phyloP scores from a whole-genome alignment of 257 asterid species.

The Eustoma russellianum region DNA sequence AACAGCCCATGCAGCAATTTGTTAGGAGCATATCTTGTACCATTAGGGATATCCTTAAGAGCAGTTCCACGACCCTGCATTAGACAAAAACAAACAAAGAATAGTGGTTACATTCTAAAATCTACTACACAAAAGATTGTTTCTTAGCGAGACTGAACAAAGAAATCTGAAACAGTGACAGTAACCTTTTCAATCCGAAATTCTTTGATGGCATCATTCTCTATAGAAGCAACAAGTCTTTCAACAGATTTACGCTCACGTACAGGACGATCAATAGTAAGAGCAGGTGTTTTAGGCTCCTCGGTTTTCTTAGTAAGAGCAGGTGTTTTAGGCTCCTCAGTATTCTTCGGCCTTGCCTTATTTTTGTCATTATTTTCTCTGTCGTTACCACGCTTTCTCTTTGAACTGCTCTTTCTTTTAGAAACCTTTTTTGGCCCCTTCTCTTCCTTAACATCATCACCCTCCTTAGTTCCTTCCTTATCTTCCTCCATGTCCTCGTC shows the following conservation, averaged over 20 bases:
- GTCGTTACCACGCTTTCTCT: slow-evolving; percentile 21
- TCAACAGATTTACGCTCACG: slow-evolving; percentile 93
- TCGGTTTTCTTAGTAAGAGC: no score
- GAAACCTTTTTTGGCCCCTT: slow-evolving; percentile 44
- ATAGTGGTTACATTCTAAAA: no score
- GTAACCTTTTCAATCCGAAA: slow-evolving; percentile 72
- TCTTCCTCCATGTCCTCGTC: slow-evolving; percentile 16
- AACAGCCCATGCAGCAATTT: no score
- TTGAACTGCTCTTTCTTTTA: slow-evolving; percentile 34
- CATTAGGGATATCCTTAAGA: slow-evolving; percentile 89
- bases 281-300: slow-evolving; percentile 49
- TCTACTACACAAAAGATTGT: not conserved
- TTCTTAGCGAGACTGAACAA: slow-evolving; percentile 3
- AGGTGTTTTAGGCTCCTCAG: slow-evolving; percentile 52
- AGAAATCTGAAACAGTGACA: not conserved
- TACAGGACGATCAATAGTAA: slow-evolving; percentile 68
- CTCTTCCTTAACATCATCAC: slow-evolving; percentile 26
- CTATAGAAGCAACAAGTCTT: slow-evolving; percentile 76
- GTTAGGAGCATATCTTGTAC: slow-evolving; percentile 20
- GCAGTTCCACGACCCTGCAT: slow-evolving; percentile 96
- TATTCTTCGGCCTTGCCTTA: slow-evolving; percentile 28
- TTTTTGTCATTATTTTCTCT: slow-evolving; percentile 29
- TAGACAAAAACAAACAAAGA: slow-evolving; percentile 2
- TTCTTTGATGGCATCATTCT: slow-evolving; percentile 57
- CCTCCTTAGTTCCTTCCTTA: slow-evolving; percentile 11